phyloP scores from a whole-genome alignment of 2,329 filamentous ascomycete genomes.

The Colletotrichum lentis region DNA sequence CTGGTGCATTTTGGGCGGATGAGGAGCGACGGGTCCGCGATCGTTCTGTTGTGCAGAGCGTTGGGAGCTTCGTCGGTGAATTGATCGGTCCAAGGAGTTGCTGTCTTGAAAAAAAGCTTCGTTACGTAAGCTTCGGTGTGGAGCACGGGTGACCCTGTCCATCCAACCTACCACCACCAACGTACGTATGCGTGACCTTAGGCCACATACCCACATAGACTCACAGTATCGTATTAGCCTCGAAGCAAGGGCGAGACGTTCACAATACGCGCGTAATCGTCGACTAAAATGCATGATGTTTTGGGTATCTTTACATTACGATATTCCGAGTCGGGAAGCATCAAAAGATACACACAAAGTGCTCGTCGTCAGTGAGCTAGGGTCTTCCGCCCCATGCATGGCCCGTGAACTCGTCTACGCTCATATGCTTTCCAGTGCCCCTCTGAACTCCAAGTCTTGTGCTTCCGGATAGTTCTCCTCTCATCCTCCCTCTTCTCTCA shows the following conservation, averaged over 20 bases:
- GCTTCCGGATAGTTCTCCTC: conserved; percentile 18
- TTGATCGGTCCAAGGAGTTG: conserved; percentile 15
- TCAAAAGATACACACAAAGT: not conserved
- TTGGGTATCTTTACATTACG: conserved; percentile 17
- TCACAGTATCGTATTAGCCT: not conserved
- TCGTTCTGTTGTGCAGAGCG: conserved; percentile 16
- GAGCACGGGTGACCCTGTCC: not conserved
- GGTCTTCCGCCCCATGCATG: conserved; percentile 6
- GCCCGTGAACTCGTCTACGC: conserved; percentile 9
- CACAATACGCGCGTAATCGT: not conserved
- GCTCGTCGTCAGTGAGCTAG: conserved; percentile 9
- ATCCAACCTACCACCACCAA: no score
- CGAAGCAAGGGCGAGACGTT: not conserved
- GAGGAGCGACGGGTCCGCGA: conserved; percentile 9
- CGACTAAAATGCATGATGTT: not conserved
- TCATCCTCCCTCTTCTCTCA: not conserved
- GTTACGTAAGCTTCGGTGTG: conserved; percentile 28
- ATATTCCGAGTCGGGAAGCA: not conserved
- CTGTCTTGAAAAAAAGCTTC: conserved; percentile 29
- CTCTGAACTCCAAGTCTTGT: conserved; percentile 24
- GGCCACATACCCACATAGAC: not conserved
- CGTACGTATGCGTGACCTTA: no score
- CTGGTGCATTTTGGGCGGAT: conserved; percentile 47
- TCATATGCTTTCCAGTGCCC: conserved; percentile 10
- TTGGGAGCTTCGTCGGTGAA: conserved; percentile 1